Evolutionary conservation across 169 alveolate species (phyloP).

Genomic region (Hammondia hammondi): DNA sequence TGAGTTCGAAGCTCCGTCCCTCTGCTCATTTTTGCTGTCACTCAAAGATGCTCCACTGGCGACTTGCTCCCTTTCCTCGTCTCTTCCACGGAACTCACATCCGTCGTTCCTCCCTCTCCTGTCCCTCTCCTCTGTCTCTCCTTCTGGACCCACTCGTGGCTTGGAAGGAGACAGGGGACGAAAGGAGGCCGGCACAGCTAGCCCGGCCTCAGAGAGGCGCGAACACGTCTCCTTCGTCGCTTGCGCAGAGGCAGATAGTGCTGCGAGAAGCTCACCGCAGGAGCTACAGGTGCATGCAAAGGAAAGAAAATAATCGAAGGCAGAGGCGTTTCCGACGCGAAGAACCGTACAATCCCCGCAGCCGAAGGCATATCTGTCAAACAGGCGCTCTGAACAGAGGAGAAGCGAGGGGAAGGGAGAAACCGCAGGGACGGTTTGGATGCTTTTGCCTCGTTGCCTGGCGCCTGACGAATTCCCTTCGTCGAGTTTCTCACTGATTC

Average conservation of each 20-base stretch:
- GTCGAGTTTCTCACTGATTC: background rate
- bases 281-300: conserved; percentile 8
- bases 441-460: background rate
- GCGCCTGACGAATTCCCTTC: background rate
- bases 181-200: background rate
- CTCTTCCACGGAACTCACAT: too few relatives aligned
- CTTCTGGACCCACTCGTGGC: too few relatives aligned
- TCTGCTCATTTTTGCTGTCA: too few relatives aligned
- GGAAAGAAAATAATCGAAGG: background rate
- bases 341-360: background rate
- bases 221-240: background rate
- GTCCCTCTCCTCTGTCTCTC: too few relatives aligned
- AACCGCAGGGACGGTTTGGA: background rate
- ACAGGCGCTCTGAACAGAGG: background rate
- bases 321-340: conserved; percentile 4
- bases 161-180: too few relatives aligned
- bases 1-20: too few relatives aligned
- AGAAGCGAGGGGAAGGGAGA: background rate
- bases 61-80: too few relatives aligned
- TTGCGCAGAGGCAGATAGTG: background rate
- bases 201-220: background rate
- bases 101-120: too few relatives aligned
- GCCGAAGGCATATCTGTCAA: conserved; percentile 12
- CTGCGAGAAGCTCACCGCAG: conserved; percentile 28
- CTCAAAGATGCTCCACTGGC: too few relatives aligned